Evolutionary conservation across 257 asterid genomes (phyloP), one percentile per base, ranked within the genome.

Genomic region (Nyctanthes arbortristis): DNA sequence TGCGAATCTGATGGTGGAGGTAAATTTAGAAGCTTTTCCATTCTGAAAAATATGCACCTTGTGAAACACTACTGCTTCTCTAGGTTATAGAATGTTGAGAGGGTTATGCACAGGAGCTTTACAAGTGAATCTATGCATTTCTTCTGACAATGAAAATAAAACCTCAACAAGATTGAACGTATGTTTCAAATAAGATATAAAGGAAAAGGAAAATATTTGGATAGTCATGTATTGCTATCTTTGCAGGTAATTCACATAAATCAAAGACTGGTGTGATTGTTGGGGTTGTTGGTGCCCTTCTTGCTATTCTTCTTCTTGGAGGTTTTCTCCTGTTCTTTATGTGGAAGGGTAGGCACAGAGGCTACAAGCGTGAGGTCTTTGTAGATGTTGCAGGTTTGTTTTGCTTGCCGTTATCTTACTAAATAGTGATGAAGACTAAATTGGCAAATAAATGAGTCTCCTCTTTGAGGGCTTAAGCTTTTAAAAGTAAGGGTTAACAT

Each of bases 351-450:
- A 80, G 80, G 68, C 73, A 73, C 69, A 85, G 77, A 80, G 84
- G 88, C 76, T 79, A 79, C 80, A 79, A 45, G 66, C 89, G 84
- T 32, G 98, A 93, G 80, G 87, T 89, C 73, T 93, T 79, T 63
- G 96, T 89, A 6, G 98, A 90, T 71, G 97, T 93, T 78, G 79
- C 92, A 87, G 98, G 98, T 93, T 73, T 47, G 78, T 80, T 65
- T 64, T 59, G 32, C 30, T 34, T 72, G 7, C 69, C 4, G 30
- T 43, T 73, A 57, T 7, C 22, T 45, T 45, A 40, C 7, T n/a
- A 4, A n/a, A 45, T 45, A n/a, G 6, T 34, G 45, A 63, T 63
- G 57, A 58, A 5, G 57, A 28, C 34, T 20, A 33, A 28, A 60
- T 27, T 16, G 27, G 54, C 18, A 45, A 45, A 45, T 45, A 16